Evolutionary conservation across 2,329 filamentous ascomycete species (phyloP).

Genomic region (Raffaelea deltoideospora): DNA sequence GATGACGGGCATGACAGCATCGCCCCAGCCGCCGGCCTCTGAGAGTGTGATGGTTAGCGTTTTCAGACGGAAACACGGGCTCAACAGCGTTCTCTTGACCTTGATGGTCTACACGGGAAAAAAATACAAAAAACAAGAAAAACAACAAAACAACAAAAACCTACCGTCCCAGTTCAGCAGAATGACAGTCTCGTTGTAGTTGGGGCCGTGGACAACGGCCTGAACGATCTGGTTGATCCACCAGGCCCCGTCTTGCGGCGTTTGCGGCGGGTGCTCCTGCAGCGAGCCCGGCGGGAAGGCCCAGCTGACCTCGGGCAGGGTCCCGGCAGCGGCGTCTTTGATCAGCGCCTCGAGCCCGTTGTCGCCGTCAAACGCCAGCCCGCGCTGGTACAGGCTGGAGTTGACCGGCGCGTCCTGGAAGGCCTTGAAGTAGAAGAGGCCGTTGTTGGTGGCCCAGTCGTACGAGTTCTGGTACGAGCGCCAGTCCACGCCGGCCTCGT

Average conservation of each 20-base stretch:
- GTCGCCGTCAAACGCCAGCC: constrained; percentile 24
- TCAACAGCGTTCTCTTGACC: not conserved
- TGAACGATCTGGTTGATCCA: constrained; percentile 36
- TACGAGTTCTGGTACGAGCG: constrained; percentile 29
- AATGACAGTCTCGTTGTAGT: constrained; percentile 31
- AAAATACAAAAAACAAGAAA: too few species aligned
- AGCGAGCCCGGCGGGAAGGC: constrained; percentile 34
- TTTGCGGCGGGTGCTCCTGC: constrained; percentile 38
- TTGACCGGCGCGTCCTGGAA: constrained; percentile 27
- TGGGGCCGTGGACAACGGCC: constrained; percentile 29
- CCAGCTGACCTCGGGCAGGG: constrained; percentile 33
- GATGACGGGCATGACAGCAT: constrained; percentile 36
- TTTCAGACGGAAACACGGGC: not conserved
- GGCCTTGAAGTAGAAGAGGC: constrained; percentile 36
- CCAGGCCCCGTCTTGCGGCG: constrained; percentile 38
- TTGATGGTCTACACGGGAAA: too few species aligned
- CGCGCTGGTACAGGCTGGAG: constrained; percentile 27
- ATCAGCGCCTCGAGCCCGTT: constrained; percentile 33
- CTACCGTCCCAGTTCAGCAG: constrained; percentile 34
- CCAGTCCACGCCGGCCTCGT: constrained; percentile 32
- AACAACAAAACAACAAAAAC: constrained; percentile 2
- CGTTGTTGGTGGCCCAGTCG: constrained; percentile 39
- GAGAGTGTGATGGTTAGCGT: too few species aligned
- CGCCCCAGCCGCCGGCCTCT: constrained; percentile 39
- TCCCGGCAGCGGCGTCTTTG: constrained; percentile 30